Evolutionary conservation across 78 protist genomes (phyloP).

Genomic region (Cavenderia fasciculata): DNA sequence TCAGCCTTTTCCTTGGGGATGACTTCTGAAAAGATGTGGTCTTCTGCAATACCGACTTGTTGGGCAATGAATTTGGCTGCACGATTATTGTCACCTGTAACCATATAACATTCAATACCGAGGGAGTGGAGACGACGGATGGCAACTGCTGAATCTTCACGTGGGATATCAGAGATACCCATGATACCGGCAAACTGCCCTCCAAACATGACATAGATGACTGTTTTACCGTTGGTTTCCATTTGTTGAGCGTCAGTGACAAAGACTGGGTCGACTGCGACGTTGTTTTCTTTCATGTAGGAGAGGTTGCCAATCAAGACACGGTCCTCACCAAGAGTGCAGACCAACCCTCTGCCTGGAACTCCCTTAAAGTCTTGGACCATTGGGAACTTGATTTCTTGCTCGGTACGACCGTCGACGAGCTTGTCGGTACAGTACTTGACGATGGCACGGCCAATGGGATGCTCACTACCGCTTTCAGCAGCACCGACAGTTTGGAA

Average conservation of each 20-base stretch:
- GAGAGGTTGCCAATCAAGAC: conserved; percentile 52
- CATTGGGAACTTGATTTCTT: conserved; percentile 19
- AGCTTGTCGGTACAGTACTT: conserved; percentile 16
- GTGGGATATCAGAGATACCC: conserved; percentile 60
- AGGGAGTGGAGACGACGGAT: conserved; percentile 40
- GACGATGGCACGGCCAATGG: conserved; percentile 85
- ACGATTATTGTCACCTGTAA: conserved; percentile 93
- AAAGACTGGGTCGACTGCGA: neutral
- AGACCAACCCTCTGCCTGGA: conserved; percentile 67
- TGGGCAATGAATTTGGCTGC: conserved; percentile 51
- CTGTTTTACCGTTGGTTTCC: conserved; percentile 72
- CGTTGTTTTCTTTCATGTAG: conserved; percentile 62
- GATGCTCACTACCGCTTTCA: conserved; percentile 81
- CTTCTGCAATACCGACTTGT: conserved; percentile 45
- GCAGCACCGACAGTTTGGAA: conserved; percentile 61
- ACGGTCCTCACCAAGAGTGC: neutral
- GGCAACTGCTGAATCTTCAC: conserved; percentile 47
- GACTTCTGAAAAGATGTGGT: conserved; percentile 71
- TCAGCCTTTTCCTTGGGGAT: conserved; percentile 90
- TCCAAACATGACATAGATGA: conserved; percentile 35
- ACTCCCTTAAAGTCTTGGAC: conserved; percentile 38
- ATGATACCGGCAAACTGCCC: conserved; percentile 31
- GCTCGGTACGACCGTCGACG: neutral
- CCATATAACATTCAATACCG: conserved; percentile 79
- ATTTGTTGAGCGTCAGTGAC: conserved; percentile 14